A percentile compares a stretch with the other conserved stretches of the same genome.
phyloP scores from a whole-genome alignment of 257 asterid genomes.

The Nemophila menziesii region DNA sequence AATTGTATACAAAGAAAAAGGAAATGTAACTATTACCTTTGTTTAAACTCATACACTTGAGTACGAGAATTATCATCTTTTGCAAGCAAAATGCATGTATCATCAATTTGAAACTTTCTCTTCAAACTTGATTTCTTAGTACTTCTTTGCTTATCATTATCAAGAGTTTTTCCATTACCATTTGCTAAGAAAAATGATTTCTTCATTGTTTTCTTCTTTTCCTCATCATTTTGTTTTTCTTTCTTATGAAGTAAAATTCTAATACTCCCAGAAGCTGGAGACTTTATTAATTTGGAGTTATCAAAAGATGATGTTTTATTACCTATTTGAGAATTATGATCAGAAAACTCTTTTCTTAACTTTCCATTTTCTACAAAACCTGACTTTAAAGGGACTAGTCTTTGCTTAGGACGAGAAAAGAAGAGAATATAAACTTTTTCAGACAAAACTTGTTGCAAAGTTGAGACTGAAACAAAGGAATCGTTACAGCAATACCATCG shows the following conservation, averaged over 20 bases:
- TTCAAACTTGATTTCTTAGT: slow-evolving; percentile 37
- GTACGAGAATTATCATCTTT: slow-evolving; percentile 44
- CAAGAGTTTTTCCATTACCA: slow-evolving; percentile 25
- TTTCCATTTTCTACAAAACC: slow-evolving; percentile 28
- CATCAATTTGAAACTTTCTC: slow-evolving; percentile 37
- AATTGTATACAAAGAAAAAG: slow-evolving; percentile 1
- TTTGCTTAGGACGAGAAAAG: slow-evolving; percentile 81
- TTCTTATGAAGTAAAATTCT: slow-evolving; percentile 29
- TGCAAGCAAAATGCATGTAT: slow-evolving; percentile 41
- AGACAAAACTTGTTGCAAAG: slow-evolving; percentile 75
- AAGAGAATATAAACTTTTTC: slow-evolving; percentile 89
- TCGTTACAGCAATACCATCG: slow-evolving; percentile 98
- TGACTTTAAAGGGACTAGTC: slow-evolving; percentile 37
- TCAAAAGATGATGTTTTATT: slow-evolving; percentile 21
- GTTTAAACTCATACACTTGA: slow-evolving; percentile 60
- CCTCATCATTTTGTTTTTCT: slow-evolving; percentile 37
- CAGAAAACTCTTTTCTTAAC: slow-evolving; percentile 18
- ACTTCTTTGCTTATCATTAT: slow-evolving; percentile 19
- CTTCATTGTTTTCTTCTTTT: slow-evolving; percentile 20
- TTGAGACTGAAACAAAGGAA: slow-evolving; percentile 59
- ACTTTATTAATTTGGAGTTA: slow-evolving; percentile 23
- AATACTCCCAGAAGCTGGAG: slow-evolving; percentile 30
- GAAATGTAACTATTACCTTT: slow-evolving; percentile 48
- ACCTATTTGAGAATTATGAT: slow-evolving; percentile 21
- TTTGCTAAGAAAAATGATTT: slow-evolving; percentile 19